These are phyloP conservation scores for Ochetophila trinervis DNA, from an alignment of 306 rosid genomes.

Conservation along the genomic window DNA sequence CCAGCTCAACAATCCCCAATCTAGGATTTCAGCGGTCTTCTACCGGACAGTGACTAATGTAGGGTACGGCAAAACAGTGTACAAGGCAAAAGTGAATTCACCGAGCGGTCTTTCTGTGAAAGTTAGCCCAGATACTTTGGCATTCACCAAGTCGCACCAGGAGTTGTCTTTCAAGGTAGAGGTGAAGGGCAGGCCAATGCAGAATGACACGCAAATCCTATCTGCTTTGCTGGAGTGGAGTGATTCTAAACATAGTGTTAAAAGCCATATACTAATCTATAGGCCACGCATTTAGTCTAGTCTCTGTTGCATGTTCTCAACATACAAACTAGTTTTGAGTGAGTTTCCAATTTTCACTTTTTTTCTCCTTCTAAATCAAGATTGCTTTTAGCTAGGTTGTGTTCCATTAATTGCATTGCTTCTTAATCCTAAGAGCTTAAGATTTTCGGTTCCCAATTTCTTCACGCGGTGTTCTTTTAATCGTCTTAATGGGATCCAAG, in stretches of 20 bases:
- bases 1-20: constrained; percentile 16
- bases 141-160: constrained; percentile 34
- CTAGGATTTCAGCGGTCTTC: constrained; percentile 49
- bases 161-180: constrained; percentile 50
- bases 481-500: background rate
- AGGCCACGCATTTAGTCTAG: constrained; percentile 11
- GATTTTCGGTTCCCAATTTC: too few species aligned
- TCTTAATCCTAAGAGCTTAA: too few species aligned
- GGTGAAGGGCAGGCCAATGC: constrained; percentile 43
- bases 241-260: constrained; percentile 54
- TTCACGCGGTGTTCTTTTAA: too few species aligned
- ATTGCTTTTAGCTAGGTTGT: background rate
- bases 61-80: constrained; percentile 44
- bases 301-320: constrained; percentile 2
- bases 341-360: background rate
- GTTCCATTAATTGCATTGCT: too few species aligned
- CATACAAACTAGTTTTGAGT: background rate
- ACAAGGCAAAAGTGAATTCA: constrained; percentile 52
- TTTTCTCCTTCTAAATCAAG: background rate
- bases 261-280: constrained; percentile 49
- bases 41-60: constrained; percentile 59
- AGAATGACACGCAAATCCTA: background rate
- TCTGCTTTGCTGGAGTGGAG: constrained; percentile 61
- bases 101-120: constrained; percentile 46
- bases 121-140: constrained; percentile 50